Percentiles rank a stretch among this genome's conserved stretches.
Evolutionary conservation across 1,284 basidiomycete genomes (phyloP).

Genomic region (Fomitiporia mediterranea): DNA sequence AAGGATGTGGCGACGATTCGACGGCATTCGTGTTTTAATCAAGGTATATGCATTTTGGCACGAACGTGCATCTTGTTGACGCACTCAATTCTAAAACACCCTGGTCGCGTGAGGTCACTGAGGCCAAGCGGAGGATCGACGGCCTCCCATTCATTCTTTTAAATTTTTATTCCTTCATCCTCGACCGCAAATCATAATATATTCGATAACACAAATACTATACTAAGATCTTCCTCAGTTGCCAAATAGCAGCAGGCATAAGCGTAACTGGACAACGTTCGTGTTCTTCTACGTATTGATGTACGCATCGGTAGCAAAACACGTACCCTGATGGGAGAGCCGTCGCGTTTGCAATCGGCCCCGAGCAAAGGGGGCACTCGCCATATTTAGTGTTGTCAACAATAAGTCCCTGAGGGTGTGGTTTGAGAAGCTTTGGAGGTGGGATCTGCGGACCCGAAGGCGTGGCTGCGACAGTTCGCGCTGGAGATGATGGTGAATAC

Average conservation of each 20-base stretch:
- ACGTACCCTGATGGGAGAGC: conserved; percentile 92
- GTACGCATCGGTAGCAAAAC: conserved; percentile 92
- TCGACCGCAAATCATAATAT: no score
- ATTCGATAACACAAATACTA: conserved; percentile 30
- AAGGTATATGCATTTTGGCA: background rate
- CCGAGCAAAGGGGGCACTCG: conserved; percentile 78
- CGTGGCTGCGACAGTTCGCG: conserved; percentile 55
- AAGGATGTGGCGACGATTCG: background rate
- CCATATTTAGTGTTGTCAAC: conserved; percentile 68
- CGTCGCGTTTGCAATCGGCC: conserved; percentile 80
- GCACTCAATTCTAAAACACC: background rate
- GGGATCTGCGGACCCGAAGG: conserved; percentile 66
- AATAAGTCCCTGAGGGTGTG: conserved; percentile 61
- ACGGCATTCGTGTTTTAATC: conserved; percentile 1
- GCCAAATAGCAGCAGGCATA: conserved; percentile 67
- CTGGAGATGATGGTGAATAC: conserved; percentile 95
- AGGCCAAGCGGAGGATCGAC: background rate
- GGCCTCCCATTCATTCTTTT: background rate
- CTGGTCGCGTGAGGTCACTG: background rate
- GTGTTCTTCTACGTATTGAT: conserved; percentile 76
- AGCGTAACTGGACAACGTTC: conserved; percentile 87
- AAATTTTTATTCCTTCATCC: background rate
- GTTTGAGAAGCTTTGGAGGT: conserved; percentile 67
- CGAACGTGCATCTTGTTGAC: conserved; percentile 11
- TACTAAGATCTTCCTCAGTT: conserved; percentile 84